phyloP scores from a whole-genome alignment of 75 land plant genomes.

The Larix kaempferi region DNA sequence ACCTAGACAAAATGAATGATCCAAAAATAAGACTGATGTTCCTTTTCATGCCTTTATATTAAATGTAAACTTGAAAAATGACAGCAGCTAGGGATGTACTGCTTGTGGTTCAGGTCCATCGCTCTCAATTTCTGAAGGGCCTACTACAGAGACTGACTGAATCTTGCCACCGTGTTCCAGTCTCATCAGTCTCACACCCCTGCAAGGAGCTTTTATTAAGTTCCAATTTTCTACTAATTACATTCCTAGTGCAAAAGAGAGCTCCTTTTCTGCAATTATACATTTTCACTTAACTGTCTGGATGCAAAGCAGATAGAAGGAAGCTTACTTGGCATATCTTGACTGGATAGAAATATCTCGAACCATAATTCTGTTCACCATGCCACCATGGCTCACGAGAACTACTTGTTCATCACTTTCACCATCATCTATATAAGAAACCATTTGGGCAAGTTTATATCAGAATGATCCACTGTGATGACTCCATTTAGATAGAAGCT shows the following conservation, averaged over 20 bases:
- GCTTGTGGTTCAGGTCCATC: conserved; percentile 15
- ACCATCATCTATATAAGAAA: conserved; percentile 65
- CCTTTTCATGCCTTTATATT: neutral
- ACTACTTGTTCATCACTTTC: conserved; percentile 95
- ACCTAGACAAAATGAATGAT: neutral
- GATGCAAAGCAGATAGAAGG: neutral
- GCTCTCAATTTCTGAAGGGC: conserved; percentile 34
- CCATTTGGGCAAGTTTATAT: neutral
- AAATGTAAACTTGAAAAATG: neutral
- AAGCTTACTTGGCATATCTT: conserved; percentile 69
- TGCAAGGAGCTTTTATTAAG: conserved; percentile 12
- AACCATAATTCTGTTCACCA: conserved; percentile 87
- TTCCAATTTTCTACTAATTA: neutral
- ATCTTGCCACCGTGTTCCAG: conserved; percentile 78
- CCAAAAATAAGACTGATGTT: neutral
- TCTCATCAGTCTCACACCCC: conserved; percentile 94
- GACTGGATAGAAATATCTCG: conserved; percentile 79
- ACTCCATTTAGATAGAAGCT: neutral
- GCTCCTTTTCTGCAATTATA: neutral
- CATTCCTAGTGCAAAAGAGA: neutral
- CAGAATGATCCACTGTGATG: neutral
- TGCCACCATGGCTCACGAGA: conserved; percentile 87
- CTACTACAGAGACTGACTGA: conserved; percentile 78
- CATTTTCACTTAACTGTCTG: neutral
- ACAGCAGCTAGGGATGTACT: neutral